phyloP scores from a whole-genome alignment of 192 early-diverging fungal species.

The Backusella westeae region DNA sequence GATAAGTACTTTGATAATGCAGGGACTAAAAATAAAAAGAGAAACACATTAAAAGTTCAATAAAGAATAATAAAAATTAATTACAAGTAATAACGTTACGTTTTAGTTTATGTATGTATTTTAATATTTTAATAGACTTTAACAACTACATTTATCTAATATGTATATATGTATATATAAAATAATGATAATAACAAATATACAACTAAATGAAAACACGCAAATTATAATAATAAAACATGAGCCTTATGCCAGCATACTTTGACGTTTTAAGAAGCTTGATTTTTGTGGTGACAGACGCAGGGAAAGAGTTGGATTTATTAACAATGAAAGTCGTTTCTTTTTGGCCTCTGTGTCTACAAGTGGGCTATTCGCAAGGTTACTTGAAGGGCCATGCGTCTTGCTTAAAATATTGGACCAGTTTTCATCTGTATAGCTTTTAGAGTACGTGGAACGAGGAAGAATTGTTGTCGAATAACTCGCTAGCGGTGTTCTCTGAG shows the following conservation, averaged over 20 bases:
- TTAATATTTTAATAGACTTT: not conserved
- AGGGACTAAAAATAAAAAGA: not conserved
- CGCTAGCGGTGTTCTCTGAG: not conserved
- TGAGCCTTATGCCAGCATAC: conserved; percentile 7
- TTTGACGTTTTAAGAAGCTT: conserved; percentile 16
- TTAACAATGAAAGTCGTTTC: conserved; percentile 2
- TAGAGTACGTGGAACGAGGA: not conserved
- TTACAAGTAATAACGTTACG: not conserved
- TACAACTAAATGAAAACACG: not conserved
- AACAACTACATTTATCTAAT: conserved; percentile 2
- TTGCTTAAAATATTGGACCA: not conserved
- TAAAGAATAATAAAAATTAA: not conserved
- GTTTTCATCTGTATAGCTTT: not conserved
- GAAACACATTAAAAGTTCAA: not conserved
- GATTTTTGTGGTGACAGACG: conserved; percentile 11
- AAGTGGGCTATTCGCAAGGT: not conserved
- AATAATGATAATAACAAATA: not conserved
- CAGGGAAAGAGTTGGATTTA: not conserved
- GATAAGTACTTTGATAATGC: not conserved
- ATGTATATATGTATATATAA: conserved; percentile 2
- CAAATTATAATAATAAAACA: not conserved
- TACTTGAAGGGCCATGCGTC: not conserved
- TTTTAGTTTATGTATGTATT: not conserved
- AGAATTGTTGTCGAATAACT: not conserved
- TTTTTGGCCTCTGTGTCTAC: not conserved